Percentiles rank a stretch among this genome's conserved stretches.
These are phyloP conservation scores for Colletotrichum melonis DNA, from an alignment of 2,329 filamentous ascomycete genomes.

Conservation along the genomic window DNA sequence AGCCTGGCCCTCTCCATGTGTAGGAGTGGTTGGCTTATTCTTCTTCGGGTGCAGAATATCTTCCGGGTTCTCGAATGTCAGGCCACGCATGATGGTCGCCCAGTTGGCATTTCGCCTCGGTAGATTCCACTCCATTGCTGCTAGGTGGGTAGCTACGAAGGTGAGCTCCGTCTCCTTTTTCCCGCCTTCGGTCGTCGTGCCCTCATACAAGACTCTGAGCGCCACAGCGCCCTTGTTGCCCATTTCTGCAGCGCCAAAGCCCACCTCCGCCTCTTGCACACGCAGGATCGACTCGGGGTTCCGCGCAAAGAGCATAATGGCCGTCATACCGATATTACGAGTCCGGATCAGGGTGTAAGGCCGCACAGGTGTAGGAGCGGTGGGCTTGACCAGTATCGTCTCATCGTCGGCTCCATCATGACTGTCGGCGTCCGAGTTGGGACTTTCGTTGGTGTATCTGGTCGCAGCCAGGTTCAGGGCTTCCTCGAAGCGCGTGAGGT, in stretches of 20 bases:
- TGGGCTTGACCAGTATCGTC: slow-evolving; percentile 34
- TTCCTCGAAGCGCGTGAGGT: slow-evolving; percentile 77
- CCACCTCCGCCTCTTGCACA: slow-evolving; percentile 83
- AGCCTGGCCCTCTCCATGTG: slow-evolving; percentile 36
- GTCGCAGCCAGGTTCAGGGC: slow-evolving; percentile 77
- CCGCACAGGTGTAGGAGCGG: slow-evolving; percentile 39
- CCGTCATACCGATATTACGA: slow-evolving; percentile 89
- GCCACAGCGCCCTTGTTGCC: slow-evolving; percentile 96
- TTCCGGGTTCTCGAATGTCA: slow-evolving; percentile 77
- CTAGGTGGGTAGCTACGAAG: slow-evolving; percentile 89
- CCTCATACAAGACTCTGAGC: slow-evolving; percentile 73
- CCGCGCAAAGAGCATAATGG: slow-evolving; percentile 84
- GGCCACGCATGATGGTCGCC: slow-evolving; percentile 81
- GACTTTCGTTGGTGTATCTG: slow-evolving; percentile 39
- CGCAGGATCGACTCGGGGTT: slow-evolving; percentile 69
- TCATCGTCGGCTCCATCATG: slow-evolving; percentile 37
- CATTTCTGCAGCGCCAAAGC: slow-evolving; percentile 88
- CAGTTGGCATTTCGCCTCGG: slow-evolving; percentile 87
- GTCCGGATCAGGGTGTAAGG: slow-evolving; percentile 78
- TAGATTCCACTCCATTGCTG: slow-evolving; percentile 85
- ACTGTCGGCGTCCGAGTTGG: slow-evolving; percentile 39
- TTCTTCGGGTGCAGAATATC: slow-evolving; percentile 45
- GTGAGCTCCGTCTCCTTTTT: slow-evolving; percentile 73
- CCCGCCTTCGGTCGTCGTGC: slow-evolving; percentile 42
- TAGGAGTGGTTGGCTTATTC: not conserved